A percentile compares a stretch with the other conserved stretches of the same genome.
Conservation (phyloP, 2,329 filamentous ascomycete genomes). For the Coniochaeta sp. region DNA sequence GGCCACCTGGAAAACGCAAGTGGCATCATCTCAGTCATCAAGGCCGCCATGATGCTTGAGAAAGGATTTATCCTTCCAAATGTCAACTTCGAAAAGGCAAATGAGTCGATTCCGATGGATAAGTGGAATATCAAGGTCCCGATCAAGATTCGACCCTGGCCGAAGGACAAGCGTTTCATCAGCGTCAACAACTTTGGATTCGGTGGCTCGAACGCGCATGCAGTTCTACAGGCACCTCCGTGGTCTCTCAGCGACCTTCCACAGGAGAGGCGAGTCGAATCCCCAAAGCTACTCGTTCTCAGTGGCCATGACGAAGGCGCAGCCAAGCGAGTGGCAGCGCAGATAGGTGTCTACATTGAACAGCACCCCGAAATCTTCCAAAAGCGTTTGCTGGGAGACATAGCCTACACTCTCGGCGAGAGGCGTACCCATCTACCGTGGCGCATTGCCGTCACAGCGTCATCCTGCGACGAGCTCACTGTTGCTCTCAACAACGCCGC, state of each 20-base stretch:
- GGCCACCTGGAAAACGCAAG: slow-evolving; percentile 30
- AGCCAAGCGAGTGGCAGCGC: background rate
- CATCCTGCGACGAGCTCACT: slow-evolving; percentile 3
- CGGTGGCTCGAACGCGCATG: slow-evolving; percentile 36
- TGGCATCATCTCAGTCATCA: slow-evolving; percentile 28
- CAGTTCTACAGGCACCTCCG: slow-evolving; percentile 23
- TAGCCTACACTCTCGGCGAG: slow-evolving; percentile 21
- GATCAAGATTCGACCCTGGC: slow-evolving; percentile 4
- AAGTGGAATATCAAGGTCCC: slow-evolving; percentile 22
- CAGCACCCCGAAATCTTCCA: slow-evolving; percentile 11
- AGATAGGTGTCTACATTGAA: slow-evolving; percentile 9
- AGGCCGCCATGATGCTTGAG: slow-evolving; percentile 21
- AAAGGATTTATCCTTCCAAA: slow-evolving; percentile 22
- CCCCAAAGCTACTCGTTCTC: slow-evolving; percentile 6
- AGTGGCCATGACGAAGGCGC: slow-evolving; percentile 8
- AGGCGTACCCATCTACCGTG: slow-evolving; percentile 12
- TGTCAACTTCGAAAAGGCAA: slow-evolving; percentile 20
- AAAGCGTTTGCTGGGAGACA: slow-evolving; percentile 7
- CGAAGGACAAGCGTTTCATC: slow-evolving; percentile 10
- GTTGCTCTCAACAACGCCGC: background rate
- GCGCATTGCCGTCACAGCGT: slow-evolving; percentile 4
- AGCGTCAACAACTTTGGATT: slow-evolving; percentile 36
- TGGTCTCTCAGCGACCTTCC: background rate
- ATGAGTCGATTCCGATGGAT: slow-evolving; percentile 12
- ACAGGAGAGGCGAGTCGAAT: slow-evolving; percentile 2